These are phyloP conservation scores for Verticillium albo-atrum DNA, from an alignment of 2,329 filamentous ascomycete genomes.

Conservation along the genomic window DNA sequence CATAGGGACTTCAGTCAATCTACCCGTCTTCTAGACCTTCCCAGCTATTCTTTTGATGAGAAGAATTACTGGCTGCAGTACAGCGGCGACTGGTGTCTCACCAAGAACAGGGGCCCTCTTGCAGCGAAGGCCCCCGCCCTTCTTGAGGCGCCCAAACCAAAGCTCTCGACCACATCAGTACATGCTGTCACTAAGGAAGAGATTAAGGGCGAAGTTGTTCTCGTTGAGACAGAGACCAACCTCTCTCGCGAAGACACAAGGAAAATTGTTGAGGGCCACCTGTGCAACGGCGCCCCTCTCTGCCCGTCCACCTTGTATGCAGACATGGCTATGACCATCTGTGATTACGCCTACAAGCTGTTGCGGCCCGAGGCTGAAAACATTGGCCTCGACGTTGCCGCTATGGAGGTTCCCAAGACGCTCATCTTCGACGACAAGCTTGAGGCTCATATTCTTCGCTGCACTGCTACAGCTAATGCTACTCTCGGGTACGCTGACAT, in stretches of 20 bases:
- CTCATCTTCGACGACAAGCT: constrained; percentile 51
- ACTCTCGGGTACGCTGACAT: constrained; percentile 50
- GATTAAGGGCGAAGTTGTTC: constrained; percentile 53
- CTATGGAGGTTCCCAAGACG: constrained; percentile 67
- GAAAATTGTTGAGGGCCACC: constrained; percentile 56
- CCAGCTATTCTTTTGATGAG: constrained; percentile 66
- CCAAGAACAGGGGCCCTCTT: constrained; percentile 57
- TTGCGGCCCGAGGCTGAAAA: constrained; percentile 50
- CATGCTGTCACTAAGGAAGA: constrained; percentile 61
- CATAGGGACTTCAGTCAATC: constrained; percentile 44
- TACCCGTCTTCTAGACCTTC: constrained; percentile 53
- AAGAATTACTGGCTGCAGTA: constrained; percentile 68
- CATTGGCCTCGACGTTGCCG: constrained; percentile 58
- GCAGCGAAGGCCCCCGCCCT: constrained; percentile 23
- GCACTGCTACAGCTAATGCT: constrained; percentile 56
- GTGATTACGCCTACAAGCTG: constrained; percentile 59
- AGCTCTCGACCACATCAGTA: constrained; percentile 60
- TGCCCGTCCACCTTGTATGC: constrained; percentile 57
- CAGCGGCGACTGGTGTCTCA: constrained; percentile 66
- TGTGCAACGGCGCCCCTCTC: constrained; percentile 62
- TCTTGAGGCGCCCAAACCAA: constrained; percentile 41
- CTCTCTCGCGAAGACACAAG: constrained; percentile 60
- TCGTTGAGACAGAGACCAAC: constrained; percentile 61
- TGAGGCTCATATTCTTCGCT: constrained; percentile 53
- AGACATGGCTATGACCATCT: constrained; percentile 61